Evolutionary conservation across 106 monocot genomes (phyloP).

Genomic region (Ottelia alismoides): DNA sequence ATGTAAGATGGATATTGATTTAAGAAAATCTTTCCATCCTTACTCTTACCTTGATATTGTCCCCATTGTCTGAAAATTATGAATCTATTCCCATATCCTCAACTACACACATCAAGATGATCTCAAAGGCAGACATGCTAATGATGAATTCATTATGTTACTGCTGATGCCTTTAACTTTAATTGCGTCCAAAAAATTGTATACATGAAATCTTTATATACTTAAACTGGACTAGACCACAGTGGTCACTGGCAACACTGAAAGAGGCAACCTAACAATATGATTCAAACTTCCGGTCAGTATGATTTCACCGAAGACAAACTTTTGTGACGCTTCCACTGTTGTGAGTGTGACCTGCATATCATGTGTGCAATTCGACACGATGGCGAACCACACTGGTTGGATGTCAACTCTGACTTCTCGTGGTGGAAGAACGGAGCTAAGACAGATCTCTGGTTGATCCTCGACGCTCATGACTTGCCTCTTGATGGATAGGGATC

Average conservation of each 20-base stretch:
- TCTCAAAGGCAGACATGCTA: no score
- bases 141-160: no score
- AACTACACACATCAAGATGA: no score
- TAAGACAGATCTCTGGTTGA: slow-evolving; percentile 36
- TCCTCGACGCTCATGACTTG: slow-evolving; percentile 33
- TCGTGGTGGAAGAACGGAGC: slow-evolving; percentile 28
- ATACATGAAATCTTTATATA: no score
- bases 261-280: slow-evolving; percentile 52
- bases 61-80: no score
- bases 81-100: no score
- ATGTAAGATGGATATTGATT: no score
- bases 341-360: slow-evolving; percentile 30
- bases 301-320: slow-evolving; percentile 63
- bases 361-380: slow-evolving; percentile 28
- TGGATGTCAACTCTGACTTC: slow-evolving; percentile 36
- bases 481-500: slow-evolving; percentile 17
- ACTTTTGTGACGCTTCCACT: slow-evolving; percentile 8
- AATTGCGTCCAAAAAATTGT: no score
- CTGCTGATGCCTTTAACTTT: no score
- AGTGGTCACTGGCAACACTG: slow-evolving; percentile 13
- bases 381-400: slow-evolving; percentile 35
- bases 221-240: no score
- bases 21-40: no score
- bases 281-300: slow-evolving; percentile 57
- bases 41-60: no score